phyloP scores from a whole-genome alignment of 495 filamentous ascomycete species.

The Daldinia concentrica region DNA sequence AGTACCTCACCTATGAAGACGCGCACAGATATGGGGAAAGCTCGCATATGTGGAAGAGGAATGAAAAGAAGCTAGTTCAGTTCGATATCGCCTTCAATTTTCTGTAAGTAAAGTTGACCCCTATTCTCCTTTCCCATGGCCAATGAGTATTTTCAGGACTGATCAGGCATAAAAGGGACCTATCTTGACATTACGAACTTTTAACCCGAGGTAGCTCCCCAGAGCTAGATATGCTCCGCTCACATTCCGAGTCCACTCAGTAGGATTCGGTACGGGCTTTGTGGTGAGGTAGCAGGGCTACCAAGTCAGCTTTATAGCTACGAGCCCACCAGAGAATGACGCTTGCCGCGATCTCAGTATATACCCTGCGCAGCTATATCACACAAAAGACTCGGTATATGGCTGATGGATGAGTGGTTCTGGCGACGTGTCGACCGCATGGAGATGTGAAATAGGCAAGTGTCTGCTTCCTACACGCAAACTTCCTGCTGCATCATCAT shows the following conservation, averaged over 20 bases:
- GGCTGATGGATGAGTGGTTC: not conserved
- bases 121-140: not conserved
- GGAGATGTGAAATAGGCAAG: conserved; percentile 1
- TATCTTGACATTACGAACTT: not conserved
- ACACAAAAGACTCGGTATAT: not conserved
- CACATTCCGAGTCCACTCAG: not conserved
- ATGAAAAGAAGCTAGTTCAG: too few relatives aligned
- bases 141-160: not conserved
- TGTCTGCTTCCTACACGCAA: not conserved
- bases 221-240: too few relatives aligned
- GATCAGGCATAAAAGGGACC: not conserved
- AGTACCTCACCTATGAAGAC: too few relatives aligned
- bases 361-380: not conserved
- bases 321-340: not conserved
- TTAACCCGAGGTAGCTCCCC: too few relatives aligned
- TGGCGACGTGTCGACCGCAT: not conserved
- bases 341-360: not conserved
- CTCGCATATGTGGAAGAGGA: too few relatives aligned
- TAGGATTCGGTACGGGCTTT: not conserved
- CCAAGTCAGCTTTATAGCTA: conserved; percentile 7
- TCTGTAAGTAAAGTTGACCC: not conserved
- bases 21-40: too few relatives aligned
- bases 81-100: not conserved
- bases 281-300: not conserved
- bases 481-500: conserved; percentile 5